Evolutionary conservation across 1,284 basidiomycete species (phyloP).

Genomic region (Fomitopsis palustris): DNA sequence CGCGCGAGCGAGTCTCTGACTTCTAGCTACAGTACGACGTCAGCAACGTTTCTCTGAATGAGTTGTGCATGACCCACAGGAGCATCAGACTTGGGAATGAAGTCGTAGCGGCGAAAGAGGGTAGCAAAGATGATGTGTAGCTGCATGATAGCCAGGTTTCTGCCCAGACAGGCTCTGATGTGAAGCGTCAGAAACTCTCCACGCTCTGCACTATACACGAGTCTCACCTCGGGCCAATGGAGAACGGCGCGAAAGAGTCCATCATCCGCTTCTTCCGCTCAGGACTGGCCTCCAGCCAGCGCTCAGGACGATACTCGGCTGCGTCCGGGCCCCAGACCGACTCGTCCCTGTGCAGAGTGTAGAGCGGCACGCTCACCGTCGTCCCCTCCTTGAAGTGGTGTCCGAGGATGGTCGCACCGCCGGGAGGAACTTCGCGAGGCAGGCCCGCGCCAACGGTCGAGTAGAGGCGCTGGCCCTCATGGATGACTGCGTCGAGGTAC

Average conservation of each 20-base stretch:
- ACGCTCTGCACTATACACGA: too few relatives aligned
- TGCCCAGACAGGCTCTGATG: constrained; percentile 24
- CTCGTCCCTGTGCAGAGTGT: constrained; percentile 35
- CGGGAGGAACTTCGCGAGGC: constrained; percentile 21
- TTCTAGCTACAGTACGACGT: neutral
- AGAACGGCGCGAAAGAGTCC: constrained; percentile 18
- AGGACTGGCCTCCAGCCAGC: constrained; percentile 31
- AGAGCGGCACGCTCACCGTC: constrained; percentile 24
- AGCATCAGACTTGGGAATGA: constrained; percentile 24
- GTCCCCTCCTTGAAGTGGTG: constrained; percentile 19
- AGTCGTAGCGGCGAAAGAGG: constrained; percentile 35
- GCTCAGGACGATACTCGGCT: constrained; percentile 35
- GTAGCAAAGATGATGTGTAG: constrained; percentile 36
- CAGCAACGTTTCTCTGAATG: neutral
- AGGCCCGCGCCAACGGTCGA: constrained; percentile 21
- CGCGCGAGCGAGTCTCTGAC: constrained; percentile 6
- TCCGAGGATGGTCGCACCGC: constrained; percentile 19
- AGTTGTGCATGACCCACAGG: constrained; percentile 19
- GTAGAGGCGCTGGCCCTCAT: constrained; percentile 23
- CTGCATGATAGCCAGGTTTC: constrained; percentile 36
- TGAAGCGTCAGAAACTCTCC: neutral
- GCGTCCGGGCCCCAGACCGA: constrained; percentile 37
- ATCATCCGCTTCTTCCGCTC: constrained; percentile 9
- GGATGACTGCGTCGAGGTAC: constrained; percentile 23
- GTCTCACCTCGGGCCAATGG: constrained; percentile 15